phyloP scores from a whole-genome alignment of 192 early-diverging fungal genomes.

The Spinellus fusiger region DNA sequence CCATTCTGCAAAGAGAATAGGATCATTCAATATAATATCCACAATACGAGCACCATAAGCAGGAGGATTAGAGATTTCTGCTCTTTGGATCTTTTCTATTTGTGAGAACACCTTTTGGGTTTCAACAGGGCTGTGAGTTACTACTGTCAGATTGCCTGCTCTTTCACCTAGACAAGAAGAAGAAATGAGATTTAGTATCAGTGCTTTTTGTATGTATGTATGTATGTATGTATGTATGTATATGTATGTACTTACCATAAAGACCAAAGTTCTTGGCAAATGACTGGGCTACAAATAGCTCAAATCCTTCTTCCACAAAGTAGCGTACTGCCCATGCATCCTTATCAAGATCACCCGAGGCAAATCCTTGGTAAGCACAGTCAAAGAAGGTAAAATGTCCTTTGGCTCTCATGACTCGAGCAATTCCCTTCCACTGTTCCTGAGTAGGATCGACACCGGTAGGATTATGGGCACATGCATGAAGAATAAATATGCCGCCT shows the following conservation, averaged over 20 bases:
- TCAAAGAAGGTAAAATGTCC: slow-evolving; percentile 94
- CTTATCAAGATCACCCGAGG: slow-evolving; percentile 82
- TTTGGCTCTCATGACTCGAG: slow-evolving; percentile 63
- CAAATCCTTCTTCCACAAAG: slow-evolving; percentile 89
- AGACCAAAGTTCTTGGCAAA: slow-evolving; percentile 99
- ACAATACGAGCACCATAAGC: slow-evolving; percentile 89
- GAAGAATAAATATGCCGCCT: slow-evolving; percentile 83
- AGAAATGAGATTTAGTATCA: not conserved
- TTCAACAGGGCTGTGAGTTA: slow-evolving; percentile 47
- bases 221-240: not conserved
- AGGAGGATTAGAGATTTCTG: slow-evolving; percentile 87
- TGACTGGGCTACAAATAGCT: slow-evolving; percentile 86
- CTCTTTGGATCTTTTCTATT: slow-evolving; percentile 75
- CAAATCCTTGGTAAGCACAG: slow-evolving; percentile 98
- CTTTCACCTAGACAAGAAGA: slow-evolving; percentile 63
- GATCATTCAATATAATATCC: slow-evolving; percentile 74
- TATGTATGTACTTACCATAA: slow-evolving; percentile 54
- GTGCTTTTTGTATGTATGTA: not conserved
- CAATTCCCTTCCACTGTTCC: slow-evolving; percentile 91
- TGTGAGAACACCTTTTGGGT: slow-evolving; percentile 69
- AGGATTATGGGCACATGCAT: slow-evolving; percentile 98
- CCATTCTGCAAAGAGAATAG: slow-evolving; percentile 81
- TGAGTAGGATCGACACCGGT: slow-evolving; percentile 96
- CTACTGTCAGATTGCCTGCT: slow-evolving; percentile 78
- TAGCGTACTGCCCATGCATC: slow-evolving; percentile 92